Evolutionary conservation across 805 yeast genomes (phyloP).

Genomic region (Candida tammaniensis): DNA sequence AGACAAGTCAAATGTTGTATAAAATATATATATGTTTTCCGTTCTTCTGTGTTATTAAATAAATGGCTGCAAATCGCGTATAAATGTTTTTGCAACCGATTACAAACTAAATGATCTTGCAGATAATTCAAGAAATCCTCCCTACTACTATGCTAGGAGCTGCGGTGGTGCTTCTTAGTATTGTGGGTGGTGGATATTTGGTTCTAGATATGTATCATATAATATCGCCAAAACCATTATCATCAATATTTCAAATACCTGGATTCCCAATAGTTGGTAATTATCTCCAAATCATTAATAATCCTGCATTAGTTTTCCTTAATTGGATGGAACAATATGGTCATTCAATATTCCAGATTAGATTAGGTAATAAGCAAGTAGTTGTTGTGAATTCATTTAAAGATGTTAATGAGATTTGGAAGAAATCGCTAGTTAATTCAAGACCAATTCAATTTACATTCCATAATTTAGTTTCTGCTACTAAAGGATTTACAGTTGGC

Average conservation of each 20-base stretch:
- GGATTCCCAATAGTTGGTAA: conserved; percentile 54
- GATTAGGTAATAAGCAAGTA: conserved; percentile 55
- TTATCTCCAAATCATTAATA: conserved; percentile 38
- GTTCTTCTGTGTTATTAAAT: not conserved
- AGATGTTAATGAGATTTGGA: conserved; percentile 55
- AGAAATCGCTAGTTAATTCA: conserved; percentile 48
- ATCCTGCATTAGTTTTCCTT: conserved; percentile 50
- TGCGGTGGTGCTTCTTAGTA: no score
- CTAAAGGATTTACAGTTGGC: conserved; percentile 61
- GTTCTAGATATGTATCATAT: no score
- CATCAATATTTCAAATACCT: conserved; percentile 36
- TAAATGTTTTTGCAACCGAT: conserved; percentile 4
- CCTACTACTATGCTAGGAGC: no score
- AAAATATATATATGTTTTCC: conserved; percentile 1
- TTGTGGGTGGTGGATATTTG: no score
- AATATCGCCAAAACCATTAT: no score
- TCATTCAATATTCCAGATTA: conserved; percentile 52
- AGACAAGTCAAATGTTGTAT: conserved; percentile 1
- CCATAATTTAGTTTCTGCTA: conserved; percentile 55
- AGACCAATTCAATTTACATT: conserved; percentile 68
- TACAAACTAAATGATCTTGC: no score
- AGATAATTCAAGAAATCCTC: no score
- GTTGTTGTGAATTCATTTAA: conserved; percentile 67
- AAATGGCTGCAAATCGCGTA: conserved; percentile 2
- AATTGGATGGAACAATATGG: conserved; percentile 45